These are phyloP conservation scores for Phytophthora palmivora DNA, from an alignment of 352 stramenopile species.

Conservation along the genomic window DNA sequence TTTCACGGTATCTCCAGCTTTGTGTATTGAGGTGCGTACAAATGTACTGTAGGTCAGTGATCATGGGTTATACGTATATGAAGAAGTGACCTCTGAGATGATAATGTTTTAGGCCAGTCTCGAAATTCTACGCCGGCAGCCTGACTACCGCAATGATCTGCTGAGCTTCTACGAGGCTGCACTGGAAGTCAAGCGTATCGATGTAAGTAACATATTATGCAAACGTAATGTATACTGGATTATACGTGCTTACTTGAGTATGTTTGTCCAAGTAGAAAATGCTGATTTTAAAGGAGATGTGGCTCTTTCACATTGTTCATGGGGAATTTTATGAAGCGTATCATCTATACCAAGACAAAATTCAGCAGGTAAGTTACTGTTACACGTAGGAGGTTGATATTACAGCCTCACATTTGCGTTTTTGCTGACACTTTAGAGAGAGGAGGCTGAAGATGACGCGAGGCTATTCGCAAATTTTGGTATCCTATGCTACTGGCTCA, in stretches of 20 bases:
- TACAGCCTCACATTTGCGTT: neutral
- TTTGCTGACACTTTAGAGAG: slow-evolving; percentile 16
- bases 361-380: slow-evolving; percentile 52
- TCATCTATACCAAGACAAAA: slow-evolving; percentile 78
- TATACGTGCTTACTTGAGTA: neutral
- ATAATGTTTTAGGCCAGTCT: slow-evolving; percentile 60
- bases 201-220: slow-evolving; percentile 42
- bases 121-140: slow-evolving; percentile 73
- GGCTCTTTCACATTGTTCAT: slow-evolving; percentile 70
- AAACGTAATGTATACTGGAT: too few species aligned
- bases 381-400: too few species aligned
- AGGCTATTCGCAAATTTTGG: slow-evolving; percentile 76
- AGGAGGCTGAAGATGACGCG: slow-evolving; percentile 62
- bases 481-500: slow-evolving; percentile 85
- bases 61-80: too few species aligned
- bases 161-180: slow-evolving; percentile 63
- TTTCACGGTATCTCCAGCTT: slow-evolving; percentile 58
- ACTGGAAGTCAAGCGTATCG: slow-evolving; percentile 49
- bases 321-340: slow-evolving; percentile 87
- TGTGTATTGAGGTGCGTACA: slow-evolving; percentile 68
- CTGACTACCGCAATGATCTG: slow-evolving; percentile 57
- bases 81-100: too few species aligned
- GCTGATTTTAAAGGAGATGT: slow-evolving; percentile 76
- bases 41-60: neutral
- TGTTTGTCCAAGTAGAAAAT: slow-evolving; percentile 49